phyloP scores from a whole-genome alignment of 2,329 filamentous ascomycete genomes.

The Ophiosphaerella korrae region DNA sequence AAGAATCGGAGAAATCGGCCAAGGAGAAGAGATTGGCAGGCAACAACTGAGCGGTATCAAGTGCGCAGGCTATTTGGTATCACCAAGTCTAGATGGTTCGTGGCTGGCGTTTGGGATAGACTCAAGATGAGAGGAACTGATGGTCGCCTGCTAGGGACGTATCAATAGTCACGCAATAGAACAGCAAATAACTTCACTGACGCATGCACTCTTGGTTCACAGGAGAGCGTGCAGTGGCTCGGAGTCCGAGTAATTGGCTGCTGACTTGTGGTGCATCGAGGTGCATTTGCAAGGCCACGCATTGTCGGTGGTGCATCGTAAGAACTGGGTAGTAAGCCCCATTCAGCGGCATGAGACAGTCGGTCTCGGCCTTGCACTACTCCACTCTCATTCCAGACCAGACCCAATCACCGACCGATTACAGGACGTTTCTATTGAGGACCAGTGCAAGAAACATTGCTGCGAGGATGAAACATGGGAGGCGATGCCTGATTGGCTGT shows the following conservation, averaged over 20 bases:
- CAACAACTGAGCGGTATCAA: slow-evolving; percentile 8
- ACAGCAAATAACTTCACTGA: neutral
- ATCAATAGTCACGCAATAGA: neutral
- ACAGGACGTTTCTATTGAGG: no score
- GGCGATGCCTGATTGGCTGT: slow-evolving; percentile 20
- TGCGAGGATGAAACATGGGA: slow-evolving; percentile 20
- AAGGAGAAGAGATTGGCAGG: slow-evolving; percentile 70
- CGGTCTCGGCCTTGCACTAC: no score
- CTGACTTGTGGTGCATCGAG: no score
- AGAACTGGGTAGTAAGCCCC: no score
- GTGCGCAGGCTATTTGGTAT: neutral
- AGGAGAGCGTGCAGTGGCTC: no score
- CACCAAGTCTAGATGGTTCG: slow-evolving; percentile 6
- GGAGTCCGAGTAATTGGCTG: no score
- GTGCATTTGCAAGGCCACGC: no score
- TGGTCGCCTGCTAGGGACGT: neutral
- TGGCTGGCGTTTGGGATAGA: slow-evolving; percentile 23
- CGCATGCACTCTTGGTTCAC: neutral
- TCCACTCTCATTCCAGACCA: no score
- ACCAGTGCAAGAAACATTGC: neutral
- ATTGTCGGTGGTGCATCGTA: no score
- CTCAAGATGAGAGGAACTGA: slow-evolving; percentile 1
- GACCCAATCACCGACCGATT: no score
- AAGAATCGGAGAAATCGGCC: slow-evolving; percentile 70
- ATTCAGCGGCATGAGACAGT: no score